Evolutionary conservation across 805 yeast genomes (phyloP), one percentile per base, ranked within the genome.

Genomic region (Lachancea thermotolerans): DNA sequence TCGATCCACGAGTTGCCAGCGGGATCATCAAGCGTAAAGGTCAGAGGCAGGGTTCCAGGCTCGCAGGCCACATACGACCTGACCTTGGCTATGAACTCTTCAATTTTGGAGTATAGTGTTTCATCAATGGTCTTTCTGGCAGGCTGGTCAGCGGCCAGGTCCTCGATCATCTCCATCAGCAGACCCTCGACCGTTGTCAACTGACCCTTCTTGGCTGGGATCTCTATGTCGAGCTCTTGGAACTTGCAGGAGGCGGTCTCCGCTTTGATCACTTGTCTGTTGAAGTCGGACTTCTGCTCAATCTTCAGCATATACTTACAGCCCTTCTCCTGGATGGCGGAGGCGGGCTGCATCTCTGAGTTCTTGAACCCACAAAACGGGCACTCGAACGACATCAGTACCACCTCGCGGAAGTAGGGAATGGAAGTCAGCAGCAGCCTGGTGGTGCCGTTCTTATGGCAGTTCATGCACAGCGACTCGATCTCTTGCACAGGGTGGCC

Each of bases 1-100:
- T 87, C 96, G 44, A 93, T 80, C 95, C 97, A 93, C 4, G 98
- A 91, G 70, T 93, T 93, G 12, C 99, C 99, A 1, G 96, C 78
- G 27, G 99, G 97, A 65, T 93, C 99, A 64, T 90, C 96, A 10
- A 88, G 69, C 18, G 75, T 72, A 40, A 91, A 75, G 0, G 95
- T 85, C 50, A 91, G 59, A 1, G 98, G 98, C 43, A 86, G 65
- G 15, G 78, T 74, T 29, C 77, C 78, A 43, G 75, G 77, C 48
- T 82, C 81, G 46, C 88, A 91, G n/a, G 74, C 72, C 21, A 87
- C 69, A 44, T 74, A 77, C 5, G 73, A 66, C 52, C 71, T 67
- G 32, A 91, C 82, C 58, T 77, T 82, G 18, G 56, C 59, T 46
- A 89, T 73, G 48, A 91, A 79, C 18, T 70, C 79, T 36, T 79